Evolutionary conservation across 2,329 filamentous ascomycete genomes (phyloP).

Genomic region (Cryoendolithus antarcticus): DNA sequence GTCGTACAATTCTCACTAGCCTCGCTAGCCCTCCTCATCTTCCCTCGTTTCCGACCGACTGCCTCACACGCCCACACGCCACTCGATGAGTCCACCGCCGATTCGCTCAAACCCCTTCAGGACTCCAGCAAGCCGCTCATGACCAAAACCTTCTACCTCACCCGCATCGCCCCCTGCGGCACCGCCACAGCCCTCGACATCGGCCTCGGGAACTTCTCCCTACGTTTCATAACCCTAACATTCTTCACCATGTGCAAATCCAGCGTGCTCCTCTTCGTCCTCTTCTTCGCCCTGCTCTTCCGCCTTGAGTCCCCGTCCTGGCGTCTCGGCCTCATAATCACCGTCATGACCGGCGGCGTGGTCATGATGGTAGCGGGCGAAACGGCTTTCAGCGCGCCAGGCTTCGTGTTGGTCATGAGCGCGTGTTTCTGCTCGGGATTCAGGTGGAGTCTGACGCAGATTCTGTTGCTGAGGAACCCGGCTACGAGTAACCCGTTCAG

Average conservation of each 20-base stretch:
- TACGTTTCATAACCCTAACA: slow-evolving; percentile 91
- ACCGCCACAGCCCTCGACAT: slow-evolving; percentile 90
- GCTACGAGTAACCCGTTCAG: slow-evolving; percentile 95
- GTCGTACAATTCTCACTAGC: slow-evolving; percentile 80
- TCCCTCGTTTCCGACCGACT: slow-evolving; percentile 66
- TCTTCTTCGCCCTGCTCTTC: slow-evolving; percentile 90
- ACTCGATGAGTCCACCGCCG: slow-evolving; percentile 5
- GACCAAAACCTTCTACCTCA: slow-evolving; percentile 83
- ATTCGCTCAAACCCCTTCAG: slow-evolving; percentile 4
- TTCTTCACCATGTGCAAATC: slow-evolving; percentile 99
- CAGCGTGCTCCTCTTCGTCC: slow-evolving; percentile 85
- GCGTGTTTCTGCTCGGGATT: slow-evolving; percentile 94
- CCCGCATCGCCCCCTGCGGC: slow-evolving; percentile 82
- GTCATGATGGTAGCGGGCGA: slow-evolving; percentile 98
- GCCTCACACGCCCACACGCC: slow-evolving; percentile 8
- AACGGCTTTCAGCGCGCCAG: slow-evolving; percentile 72
- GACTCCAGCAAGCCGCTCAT: slow-evolving; percentile 49
- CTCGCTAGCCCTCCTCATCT: slow-evolving; percentile 62
- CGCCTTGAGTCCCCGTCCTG: slow-evolving; percentile 77
- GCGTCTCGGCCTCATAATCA: slow-evolving; percentile 75
- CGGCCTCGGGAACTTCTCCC: slow-evolving; percentile 84
- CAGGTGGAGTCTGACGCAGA: slow-evolving; percentile 96
- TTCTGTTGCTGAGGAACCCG: slow-evolving; percentile 82
- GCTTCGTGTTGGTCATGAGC: slow-evolving; percentile 84
- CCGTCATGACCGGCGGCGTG: slow-evolving; percentile 82